These are phyloP conservation scores for Sarocladiaceae sp. DNA, from an alignment of 2,329 filamentous ascomycete genomes.

Conservation along the genomic window DNA sequence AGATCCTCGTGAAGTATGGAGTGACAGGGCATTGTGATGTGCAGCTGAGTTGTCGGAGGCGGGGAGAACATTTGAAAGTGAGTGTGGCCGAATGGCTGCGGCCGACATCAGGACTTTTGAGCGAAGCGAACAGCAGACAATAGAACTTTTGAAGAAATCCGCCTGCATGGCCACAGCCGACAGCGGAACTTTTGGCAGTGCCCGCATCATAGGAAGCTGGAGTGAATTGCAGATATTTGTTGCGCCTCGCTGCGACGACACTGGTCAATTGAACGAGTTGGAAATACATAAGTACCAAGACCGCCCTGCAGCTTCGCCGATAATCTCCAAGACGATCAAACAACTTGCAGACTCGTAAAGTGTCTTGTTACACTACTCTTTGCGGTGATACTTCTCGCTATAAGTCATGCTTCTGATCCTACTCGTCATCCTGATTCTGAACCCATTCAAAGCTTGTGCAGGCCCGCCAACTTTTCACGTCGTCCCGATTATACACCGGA, in stretches of 20 bases:
- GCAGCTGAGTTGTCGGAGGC: no score
- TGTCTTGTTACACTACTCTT: background rate
- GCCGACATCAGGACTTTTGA: background rate
- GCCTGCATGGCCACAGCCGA: background rate
- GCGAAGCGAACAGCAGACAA: background rate
- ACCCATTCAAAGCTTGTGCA: slow-evolving; percentile 8
- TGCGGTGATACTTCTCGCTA: background rate
- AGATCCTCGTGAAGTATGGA: no score
- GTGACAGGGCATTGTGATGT: no score
- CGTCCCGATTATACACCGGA: slow-evolving; percentile 7
- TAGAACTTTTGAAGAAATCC: background rate
- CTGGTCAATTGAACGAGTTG: background rate
- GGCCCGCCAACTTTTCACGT: slow-evolving; percentile 11
- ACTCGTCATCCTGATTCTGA: slow-evolving; percentile 7
- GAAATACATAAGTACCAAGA: background rate
- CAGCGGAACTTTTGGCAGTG: background rate
- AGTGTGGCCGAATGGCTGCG: background rate
- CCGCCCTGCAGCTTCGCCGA: background rate
- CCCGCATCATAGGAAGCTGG: background rate
- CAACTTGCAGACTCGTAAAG: background rate
- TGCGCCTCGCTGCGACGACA: background rate
- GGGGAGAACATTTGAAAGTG: background rate
- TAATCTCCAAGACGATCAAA: background rate
- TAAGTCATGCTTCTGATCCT: background rate
- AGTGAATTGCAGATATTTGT: background rate